Percentiles rank a stretch among this genome's conserved stretches.
phyloP scores from a whole-genome alignment of 2,329 filamentous ascomycete species.

The Scortechinia acanthostroma region DNA sequence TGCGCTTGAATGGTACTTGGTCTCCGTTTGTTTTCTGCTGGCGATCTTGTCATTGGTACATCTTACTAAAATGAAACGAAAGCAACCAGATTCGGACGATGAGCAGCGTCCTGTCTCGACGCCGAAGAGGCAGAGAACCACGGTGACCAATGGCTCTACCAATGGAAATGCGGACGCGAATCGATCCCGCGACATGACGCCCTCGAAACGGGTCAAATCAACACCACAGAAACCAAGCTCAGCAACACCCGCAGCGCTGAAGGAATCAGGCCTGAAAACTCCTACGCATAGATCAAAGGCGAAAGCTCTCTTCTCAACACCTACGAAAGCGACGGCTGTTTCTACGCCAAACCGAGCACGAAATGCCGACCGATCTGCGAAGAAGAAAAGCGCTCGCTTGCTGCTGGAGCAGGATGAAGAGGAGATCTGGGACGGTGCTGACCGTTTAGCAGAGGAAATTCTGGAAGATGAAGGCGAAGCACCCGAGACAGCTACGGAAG shows the following conservation, averaged over 20 bases:
- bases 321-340: neutral
- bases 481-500: constrained; percentile 22
- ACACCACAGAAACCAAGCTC: neutral
- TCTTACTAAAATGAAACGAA: constrained; percentile 27
- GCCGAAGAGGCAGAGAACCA: constrained; percentile 22
- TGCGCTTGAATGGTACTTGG: neutral
- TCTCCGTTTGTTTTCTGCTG: neutral
- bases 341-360: constrained; percentile 33
- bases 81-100: constrained; percentile 24
- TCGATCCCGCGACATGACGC: neutral
- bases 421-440: constrained; percentile 36
- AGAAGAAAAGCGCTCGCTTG: constrained; percentile 52
- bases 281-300: neutral
- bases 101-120: constrained; percentile 21
- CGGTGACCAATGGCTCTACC: constrained; percentile 3
- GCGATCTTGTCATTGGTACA: constrained; percentile 4
- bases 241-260: neutral
- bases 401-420: constrained; percentile 40
- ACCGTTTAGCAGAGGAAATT: constrained; percentile 43
- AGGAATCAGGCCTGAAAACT: constrained; percentile 1
- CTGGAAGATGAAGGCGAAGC: constrained; percentile 38
- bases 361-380: constrained; percentile 54
- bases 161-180: neutral
- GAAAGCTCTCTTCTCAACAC: neutral
- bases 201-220: neutral